Base-by-base conservation (phyloP, 106 monocot species). In the Hemerocallis citrina region DNA sequence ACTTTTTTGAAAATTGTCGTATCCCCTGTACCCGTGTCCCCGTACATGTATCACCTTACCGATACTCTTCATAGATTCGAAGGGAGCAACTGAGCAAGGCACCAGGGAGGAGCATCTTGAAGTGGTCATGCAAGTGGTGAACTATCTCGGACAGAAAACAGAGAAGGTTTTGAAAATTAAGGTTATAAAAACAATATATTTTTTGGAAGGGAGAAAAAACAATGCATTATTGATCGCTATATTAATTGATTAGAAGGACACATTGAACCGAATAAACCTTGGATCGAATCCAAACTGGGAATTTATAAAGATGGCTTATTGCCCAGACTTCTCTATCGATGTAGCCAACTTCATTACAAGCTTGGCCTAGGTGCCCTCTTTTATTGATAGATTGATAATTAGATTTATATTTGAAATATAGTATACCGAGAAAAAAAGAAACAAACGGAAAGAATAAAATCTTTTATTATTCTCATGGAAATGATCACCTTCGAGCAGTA, bases 81-180 rank as follows among this genome's bases (percentile, higher is more conserved):
- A 89, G 31, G 89, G 84, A 72, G 68, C n/a, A n/a, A n/a, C n/a
- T n/a, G n/a, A n/a, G n/a, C 83, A 66, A 84, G 80, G 52, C 89
- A 89, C 89, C 89, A 89, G 13, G 33, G 17, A 33, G 89, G 76
- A 49, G 89, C 80, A 72, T 31, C 44, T 42, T 68, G 65, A 50
- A 89, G 80, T 2, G 84, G 77, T 20, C 89, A 83, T 38, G 48
- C 52, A 23, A 34, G 42, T 23, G 80, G 89, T 2, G 83, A 84
- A 62, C 72, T 80, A 40, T 42, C 8, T 48, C 84, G 4, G 49
- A 72, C 88, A 83, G 52, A 1, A n/a, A n/a, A n/a, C n/a, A n/a
- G n/a, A n/a, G n/a, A n/a, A n/a, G n/a, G n/a, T n/a, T n/a, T n/a
- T n/a, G n/a, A n/a, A n/a, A n/a, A n/a, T n/a, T n/a, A n/a, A n/a